Base-by-base conservation (phyloP, 441 rosid species). In the Brassica hybrid region DNA sequence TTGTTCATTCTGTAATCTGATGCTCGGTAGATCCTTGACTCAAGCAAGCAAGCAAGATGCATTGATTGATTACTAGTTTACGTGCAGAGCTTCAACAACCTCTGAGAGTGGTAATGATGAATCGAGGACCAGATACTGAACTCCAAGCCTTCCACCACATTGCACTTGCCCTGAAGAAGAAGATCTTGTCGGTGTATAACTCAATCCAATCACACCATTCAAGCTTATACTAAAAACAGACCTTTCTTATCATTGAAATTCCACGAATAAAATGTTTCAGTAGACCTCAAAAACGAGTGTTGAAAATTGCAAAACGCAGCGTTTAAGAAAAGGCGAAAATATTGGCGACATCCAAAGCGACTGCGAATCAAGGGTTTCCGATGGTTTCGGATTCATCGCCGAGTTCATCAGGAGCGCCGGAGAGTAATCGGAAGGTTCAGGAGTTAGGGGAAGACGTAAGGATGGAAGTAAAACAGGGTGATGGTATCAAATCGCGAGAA, bases 61-160 rank as follows among this genome's bases (percentile, higher is more conserved):
- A 13, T 72, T 94, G 76, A 13, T 72, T 94, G 76, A 71, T 83
- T 16, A 82, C 85, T 58, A 91, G 98, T 36, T 71, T 94, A 80
- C 69, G 73, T 84, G 86, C 82, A 85, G 94, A 91, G 75, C 84
- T 94, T 13, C 77, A 74, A 12, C 94, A 84, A 58, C 97, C 99
- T 69, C 87, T 94, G 9, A 87, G 97, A 17, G 74, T 86, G 34
- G 65, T 27, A 27, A 27, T 27, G 5, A 4, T 27, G 32, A 90
- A 86, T 75, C 89, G 93, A n/a, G 98, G 96, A 73, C 98, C 97
- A 41, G 99, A 93, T 79, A 89, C 90, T 0, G 92, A 93, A 82
- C 91, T 93, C 62, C 80, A 90, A 54, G 94, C 91, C 83, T 94
- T 93, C 76, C 79, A 86, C 56, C 96, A 94, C 76, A 89, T 91